Evolutionary conservation across 768 basidiomycete genomes (phyloP), one percentile per base, ranked within the genome.

Genomic region (Naematelia aurantialba): DNA sequence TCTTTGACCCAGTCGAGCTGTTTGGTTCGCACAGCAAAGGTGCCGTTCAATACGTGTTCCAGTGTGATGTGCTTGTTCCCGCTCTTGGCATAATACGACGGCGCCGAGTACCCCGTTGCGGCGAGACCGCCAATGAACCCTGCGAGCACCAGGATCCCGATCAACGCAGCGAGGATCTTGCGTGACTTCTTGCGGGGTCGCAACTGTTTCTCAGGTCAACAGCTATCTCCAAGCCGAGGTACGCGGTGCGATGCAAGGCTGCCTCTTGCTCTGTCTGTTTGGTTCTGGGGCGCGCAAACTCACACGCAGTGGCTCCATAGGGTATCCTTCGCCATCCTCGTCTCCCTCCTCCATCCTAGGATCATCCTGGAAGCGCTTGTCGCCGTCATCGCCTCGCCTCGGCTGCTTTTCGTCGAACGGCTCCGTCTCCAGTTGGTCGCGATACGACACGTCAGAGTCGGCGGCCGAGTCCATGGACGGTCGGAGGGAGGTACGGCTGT

Each of bases 11-110:
- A 99, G 45, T 85, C 81, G 30, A 99, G 74, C 21, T 67, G 67
- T 49, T 81, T 80, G 1, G 72, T 66, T 2, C 81, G 70, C 1
- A 81, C 76, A 14, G 30, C 60, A 71, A 97, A 98, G 1, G 93
- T 97, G 2, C 90, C 91, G 72, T 96, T 94, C 79, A 91, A 91
- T 52, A 96, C 76, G 73, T 92, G 87, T 71, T 97, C 90, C 82
- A 98, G 85, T 3, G 87, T 87, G 27, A 97, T 81, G 65, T 84
- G 88, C 59, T 80, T 80, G 31, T 75, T 81, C 1, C 89, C 88
- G 13, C 58, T 60, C 49, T 72, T 72, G 27, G 61, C 61, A 42
- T 25, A 81, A 80, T 68, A 77, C 79, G 74, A 82, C 69, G 56
- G 81, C 78, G 19, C 86, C 83, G 24, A 81, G 81, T 79, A 96